These are phyloP conservation scores for Elasticomyces elasticus DNA, from an alignment of 495 filamentous ascomycete genomes.

Conservation along the genomic window DNA sequence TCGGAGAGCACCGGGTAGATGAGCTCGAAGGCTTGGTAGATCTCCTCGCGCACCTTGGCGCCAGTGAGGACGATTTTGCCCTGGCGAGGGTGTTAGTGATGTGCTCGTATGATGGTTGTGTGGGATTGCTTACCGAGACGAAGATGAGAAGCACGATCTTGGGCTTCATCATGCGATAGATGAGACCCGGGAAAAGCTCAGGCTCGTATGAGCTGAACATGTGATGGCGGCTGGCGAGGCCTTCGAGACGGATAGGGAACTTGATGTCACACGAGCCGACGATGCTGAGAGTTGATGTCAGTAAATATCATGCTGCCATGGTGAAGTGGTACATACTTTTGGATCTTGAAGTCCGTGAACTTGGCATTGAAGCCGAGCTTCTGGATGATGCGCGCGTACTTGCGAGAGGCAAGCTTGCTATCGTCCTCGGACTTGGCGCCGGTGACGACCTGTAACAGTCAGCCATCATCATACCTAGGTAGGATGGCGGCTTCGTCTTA, in stretches of 20 bases:
- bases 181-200: slow-evolving; percentile 96
- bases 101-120: background rate
- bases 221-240: slow-evolving; percentile 90
- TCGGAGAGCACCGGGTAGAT: slow-evolving; percentile 92
- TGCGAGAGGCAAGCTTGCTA: slow-evolving; percentile 89
- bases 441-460: slow-evolving; percentile 52
- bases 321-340: slow-evolving; percentile 45
- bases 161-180: slow-evolving; percentile 99
- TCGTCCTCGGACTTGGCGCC: slow-evolving; percentile 98
- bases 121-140: slow-evolving; percentile 48
- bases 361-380: slow-evolving; percentile 99
- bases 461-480: background rate
- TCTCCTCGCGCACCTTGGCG: slow-evolving; percentile 96
- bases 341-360: slow-evolving; percentile 99
- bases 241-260: slow-evolving; percentile 96
- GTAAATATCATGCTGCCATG: background rate
- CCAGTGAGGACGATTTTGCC: slow-evolving; percentile 98
- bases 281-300: slow-evolving; percentile 38
- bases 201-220: slow-evolving; percentile 99
- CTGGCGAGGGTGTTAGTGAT: background rate
- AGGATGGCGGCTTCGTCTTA: background rate
- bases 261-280: slow-evolving; percentile 98
- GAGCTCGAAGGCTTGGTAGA: slow-evolving; percentile 97
- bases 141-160: slow-evolving; percentile 99
- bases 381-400: slow-evolving; percentile 98